Evolutionary conservation across 495 filamentous ascomycete genomes (phyloP), one percentile per base, ranked within the genome.

Genomic region (Sordaria brevicollis): DNA sequence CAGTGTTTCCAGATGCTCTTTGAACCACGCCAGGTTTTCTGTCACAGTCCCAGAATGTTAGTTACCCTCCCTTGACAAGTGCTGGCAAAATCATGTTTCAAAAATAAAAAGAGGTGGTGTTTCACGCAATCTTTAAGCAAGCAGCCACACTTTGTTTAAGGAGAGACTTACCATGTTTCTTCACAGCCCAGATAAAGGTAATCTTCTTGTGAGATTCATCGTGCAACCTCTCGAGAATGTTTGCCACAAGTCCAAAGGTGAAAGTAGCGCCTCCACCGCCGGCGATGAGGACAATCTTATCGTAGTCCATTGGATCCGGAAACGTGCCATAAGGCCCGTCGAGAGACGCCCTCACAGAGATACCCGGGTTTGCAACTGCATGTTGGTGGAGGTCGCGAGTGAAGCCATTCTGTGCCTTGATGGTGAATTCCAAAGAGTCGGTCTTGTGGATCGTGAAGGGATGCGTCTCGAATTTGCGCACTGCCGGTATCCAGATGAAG

Each of bases 361-460:
- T 80, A 0, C 83, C 85, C 7, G 86, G 83, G 41, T 84, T 74
- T n/a, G 82, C 75, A 17, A 78, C 71, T 0, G 87, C 86, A 67
- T 83, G 79, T 10, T 82, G 76, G 72, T 85, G 81, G 8, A 90
- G 77, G 65, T 85, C 86, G 1, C 79, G 70, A 1, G 86, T 89
- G 74, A 88, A 89, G 0, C 86, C 88, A 65, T 87, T 83, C 74
- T 87, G 82, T 15, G 82, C 78, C 37, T 83, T 82, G 71, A 88
- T 79, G 7, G 88, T 79, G 31, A 89, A 85, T 74, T 89, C 87
- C 41, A 86, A 74, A 0, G 82, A 81, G 6, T 78, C 75, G 15
- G 75, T 80, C n/a, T 79, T 79, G 31, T 87, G 81, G 68, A 89
- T 84, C n/a, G 87, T 89, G 68, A 90, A 89, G 0, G 87, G 88